Evolutionary conservation across 2,329 filamentous ascomycete species (phyloP), one percentile per base, ranked within the genome.

Genomic region (Blastomyces silverae): DNA sequence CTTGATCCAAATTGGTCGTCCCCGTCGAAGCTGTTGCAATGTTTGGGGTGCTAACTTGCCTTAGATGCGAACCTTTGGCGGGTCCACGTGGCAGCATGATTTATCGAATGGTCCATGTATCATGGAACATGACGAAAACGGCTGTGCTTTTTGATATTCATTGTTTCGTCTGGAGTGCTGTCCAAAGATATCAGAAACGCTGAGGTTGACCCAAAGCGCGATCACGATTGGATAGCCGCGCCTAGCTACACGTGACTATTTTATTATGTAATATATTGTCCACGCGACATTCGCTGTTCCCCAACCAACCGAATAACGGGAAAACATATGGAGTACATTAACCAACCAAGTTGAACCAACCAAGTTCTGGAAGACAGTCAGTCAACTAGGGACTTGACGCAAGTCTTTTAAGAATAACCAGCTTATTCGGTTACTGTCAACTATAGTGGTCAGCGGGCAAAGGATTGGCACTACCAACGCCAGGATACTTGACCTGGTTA

Each of bases 31-130:
- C 67, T 48, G 73, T 73, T 61, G 76, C 77, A 65, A 77, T 67
- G 68, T 75, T 77, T 58, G 76, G 73, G 58, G 76, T 74, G 67
- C 76, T 78, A 67, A 79, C 75, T 70, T 78, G 76, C 65, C 75
- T 72, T 62, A 78, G 71, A 69, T 78, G 77, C 60, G 75, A 78
- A 66, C 73, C 75, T 69, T 73, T 76, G 67, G 74, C 72, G 61
- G 75, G 74, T 67, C 74, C 76, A 64, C 74, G 74, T 67, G 75
- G 68, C 68, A 76, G 75, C 77, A 79, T 78, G 46, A 39, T 73
- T 59, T 46, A 52, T 50, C 25, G n/a, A 44, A 42, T 39, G 22
- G 28, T 60, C 58, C 63, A 59, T 58, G 22, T 58, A 64, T 44
- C 4, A 20, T n/a, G 13, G 57, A 39, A 44, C 37, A 50, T 44